Percentiles rank a stretch among this genome's conserved stretches.
Evolutionary conservation across 139 green algal species (phyloP).

Genomic region (Coccomyxa sp.): DNA sequence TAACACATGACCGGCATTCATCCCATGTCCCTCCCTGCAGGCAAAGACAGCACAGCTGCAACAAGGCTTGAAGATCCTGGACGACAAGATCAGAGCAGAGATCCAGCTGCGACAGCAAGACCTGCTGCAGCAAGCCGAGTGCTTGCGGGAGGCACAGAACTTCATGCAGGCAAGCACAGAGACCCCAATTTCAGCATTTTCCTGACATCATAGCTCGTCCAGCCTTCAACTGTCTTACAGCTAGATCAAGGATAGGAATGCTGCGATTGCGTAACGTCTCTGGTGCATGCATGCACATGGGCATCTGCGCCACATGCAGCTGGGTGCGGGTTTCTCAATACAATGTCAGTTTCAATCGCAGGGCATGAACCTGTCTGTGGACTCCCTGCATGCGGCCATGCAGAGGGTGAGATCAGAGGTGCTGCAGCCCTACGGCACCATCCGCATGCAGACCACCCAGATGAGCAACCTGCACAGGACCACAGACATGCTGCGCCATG

Average conservation of each 20-base stretch:
- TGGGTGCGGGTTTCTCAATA: neutral
- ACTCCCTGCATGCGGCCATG: constrained; percentile 56
- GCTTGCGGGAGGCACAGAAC: constrained; percentile 13
- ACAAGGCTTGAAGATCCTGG: constrained; percentile 14
- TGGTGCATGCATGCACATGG: no score
- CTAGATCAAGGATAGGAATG: neutral
- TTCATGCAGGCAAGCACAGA: constrained; percentile 12
- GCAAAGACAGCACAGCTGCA: constrained; percentile 10
- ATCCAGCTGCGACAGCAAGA: constrained; percentile 10
- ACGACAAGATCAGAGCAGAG: constrained; percentile 5
- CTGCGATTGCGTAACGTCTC: no score
- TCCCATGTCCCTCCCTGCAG: neutral
- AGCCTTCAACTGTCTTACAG: neutral
- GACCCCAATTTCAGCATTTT: neutral
- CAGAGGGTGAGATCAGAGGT: constrained; percentile 61
- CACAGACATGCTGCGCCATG: constrained; percentile 60
- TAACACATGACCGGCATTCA: no score
- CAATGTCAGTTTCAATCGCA: constrained; percentile 11
- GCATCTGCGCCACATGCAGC: no score
- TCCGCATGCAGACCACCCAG: constrained; percentile 27
- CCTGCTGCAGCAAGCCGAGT: constrained; percentile 13
- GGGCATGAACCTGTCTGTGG: constrained; percentile 57
- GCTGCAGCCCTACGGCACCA: constrained; percentile 8
- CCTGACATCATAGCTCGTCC: neutral
- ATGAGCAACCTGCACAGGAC: constrained; percentile 46